Evolutionary conservation across 2,329 filamentous ascomycete genomes (phyloP).

Genomic region (Neoscytalidium dimidiatum): DNA sequence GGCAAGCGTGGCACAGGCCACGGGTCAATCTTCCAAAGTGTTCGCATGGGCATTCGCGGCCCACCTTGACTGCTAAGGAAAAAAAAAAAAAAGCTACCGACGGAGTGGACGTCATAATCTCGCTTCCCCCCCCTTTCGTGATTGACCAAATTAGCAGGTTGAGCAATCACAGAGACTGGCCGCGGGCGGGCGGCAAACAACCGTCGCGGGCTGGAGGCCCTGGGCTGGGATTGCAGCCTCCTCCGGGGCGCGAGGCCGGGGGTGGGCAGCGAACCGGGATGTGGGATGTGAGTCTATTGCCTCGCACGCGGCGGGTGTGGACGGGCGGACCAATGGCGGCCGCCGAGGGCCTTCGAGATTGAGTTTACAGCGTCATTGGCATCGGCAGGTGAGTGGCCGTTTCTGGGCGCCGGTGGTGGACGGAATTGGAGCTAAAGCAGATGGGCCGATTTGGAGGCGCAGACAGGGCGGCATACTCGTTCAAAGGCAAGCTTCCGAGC

Average conservation of each 20-base stretch:
- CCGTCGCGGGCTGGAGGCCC: neutral
- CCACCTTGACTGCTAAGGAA: neutral
- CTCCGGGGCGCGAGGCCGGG: neutral
- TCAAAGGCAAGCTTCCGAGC: constrained; percentile 5
- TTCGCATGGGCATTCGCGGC: neutral
- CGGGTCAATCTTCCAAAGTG: constrained; percentile 10
- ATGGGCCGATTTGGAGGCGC: constrained; percentile 9
- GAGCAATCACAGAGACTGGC: neutral
- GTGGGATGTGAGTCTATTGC: neutral
- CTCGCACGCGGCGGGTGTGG: neutral
- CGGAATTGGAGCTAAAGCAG: neutral
- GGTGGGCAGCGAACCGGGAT: constrained; percentile 8
- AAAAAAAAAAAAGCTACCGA: constrained; percentile 1
- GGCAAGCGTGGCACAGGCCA: neutral
- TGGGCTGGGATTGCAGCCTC: neutral
- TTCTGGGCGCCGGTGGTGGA: neutral
- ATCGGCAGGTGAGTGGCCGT: constrained; percentile 1
- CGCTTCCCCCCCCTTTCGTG: constrained; percentile 7
- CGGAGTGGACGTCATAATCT: constrained; percentile 11
- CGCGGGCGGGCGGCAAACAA: neutral
- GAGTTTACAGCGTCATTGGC: constrained; percentile 11
- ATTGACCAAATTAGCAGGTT: constrained; percentile 2
- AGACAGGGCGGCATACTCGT: neutral
- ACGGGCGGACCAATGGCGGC: neutral
- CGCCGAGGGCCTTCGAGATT: neutral